Evolutionary conservation across 768 basidiomycete genomes (phyloP).

Genomic region (Panaeolus papilionaceus): DNA sequence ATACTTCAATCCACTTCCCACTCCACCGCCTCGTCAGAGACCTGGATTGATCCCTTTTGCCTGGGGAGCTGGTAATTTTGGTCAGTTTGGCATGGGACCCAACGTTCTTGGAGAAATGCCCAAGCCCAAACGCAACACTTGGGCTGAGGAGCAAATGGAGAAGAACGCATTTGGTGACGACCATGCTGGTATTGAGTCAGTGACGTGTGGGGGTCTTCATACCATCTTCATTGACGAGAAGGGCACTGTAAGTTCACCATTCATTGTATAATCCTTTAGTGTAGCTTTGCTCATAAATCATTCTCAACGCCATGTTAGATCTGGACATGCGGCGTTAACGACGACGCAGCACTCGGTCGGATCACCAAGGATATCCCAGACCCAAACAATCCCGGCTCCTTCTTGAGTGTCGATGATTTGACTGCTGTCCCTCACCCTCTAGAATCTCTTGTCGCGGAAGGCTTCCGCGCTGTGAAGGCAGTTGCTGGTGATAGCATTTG

Average conservation of each 20-base stretch:
- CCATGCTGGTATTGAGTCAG: constrained; percentile 80
- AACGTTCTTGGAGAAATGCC: constrained; percentile 72
- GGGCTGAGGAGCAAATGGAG: constrained; percentile 79
- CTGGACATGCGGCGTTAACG: constrained; percentile 88
- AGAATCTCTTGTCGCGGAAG: constrained; percentile 72
- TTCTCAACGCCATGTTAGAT: constrained; percentile 51
- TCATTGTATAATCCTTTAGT: constrained; percentile 13
- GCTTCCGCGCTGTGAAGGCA: constrained; percentile 84
- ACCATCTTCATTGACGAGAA: constrained; percentile 88
- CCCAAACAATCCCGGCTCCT: constrained; percentile 63
- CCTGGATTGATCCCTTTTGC: constrained; percentile 80
- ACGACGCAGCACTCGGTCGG: constrained; percentile 88
- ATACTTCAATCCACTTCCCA: constrained; percentile 72
- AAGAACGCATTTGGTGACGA: constrained; percentile 73
- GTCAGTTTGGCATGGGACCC: constrained; percentile 92
- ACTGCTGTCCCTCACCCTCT: constrained; percentile 70
- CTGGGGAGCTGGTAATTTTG: constrained; percentile 94
- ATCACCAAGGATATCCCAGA: constrained; percentile 67
- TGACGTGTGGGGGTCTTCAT: constrained; percentile 89
- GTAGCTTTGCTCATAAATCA: constrained; percentile 14
- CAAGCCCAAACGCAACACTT: constrained; percentile 78
- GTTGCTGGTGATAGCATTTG: constrained; percentile 90
- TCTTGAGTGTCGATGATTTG: constrained; percentile 60
- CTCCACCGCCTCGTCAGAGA: constrained; percentile 57
- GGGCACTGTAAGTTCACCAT: constrained; percentile 72